These are phyloP conservation scores for Zygosaccharomyces kombuchaensis DNA, from an alignment of 805 yeast genomes.

Conservation along the genomic window DNA sequence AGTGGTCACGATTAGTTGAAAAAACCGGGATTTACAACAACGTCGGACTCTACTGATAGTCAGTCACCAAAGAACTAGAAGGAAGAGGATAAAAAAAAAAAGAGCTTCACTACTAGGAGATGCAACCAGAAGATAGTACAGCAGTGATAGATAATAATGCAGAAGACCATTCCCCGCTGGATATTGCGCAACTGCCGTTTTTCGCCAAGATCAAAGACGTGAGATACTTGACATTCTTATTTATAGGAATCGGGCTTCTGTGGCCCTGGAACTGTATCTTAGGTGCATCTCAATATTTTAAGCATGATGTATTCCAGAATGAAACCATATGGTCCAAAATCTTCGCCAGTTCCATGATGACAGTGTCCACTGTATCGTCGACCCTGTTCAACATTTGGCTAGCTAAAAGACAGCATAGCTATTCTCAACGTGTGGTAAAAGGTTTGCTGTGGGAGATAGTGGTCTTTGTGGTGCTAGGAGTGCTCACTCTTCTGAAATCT, in stretches of 20 bases:
- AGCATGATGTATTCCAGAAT: conserved; percentile 48
- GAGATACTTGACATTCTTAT: conserved; percentile 54
- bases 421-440: conserved; percentile 48
- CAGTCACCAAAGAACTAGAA: no score
- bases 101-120: not conserved
- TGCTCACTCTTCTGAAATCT: conserved; percentile 26
- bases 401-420: conserved; percentile 59
- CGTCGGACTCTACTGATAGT: not conserved
- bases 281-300: conserved; percentile 79
- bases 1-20: not conserved
- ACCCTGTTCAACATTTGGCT: conserved; percentile 55
- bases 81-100: not conserved
- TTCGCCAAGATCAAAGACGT: conserved; percentile 19
- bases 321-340: conserved; percentile 48
- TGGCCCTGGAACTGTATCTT: conserved; percentile 98
- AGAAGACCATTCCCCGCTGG: not conserved
- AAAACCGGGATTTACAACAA: not conserved
- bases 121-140: not conserved
- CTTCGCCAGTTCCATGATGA: conserved; percentile 85
- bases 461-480: conserved; percentile 54
- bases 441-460: conserved; percentile 59
- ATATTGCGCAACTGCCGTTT: conserved; percentile 12
- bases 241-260: conserved; percentile 71
- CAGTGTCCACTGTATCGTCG: conserved; percentile 69
- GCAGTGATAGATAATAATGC: not conserved